Evolutionary conservation across 257 asterid genomes (phyloP).

Genomic region (Solanum ossicruentum): DNA sequence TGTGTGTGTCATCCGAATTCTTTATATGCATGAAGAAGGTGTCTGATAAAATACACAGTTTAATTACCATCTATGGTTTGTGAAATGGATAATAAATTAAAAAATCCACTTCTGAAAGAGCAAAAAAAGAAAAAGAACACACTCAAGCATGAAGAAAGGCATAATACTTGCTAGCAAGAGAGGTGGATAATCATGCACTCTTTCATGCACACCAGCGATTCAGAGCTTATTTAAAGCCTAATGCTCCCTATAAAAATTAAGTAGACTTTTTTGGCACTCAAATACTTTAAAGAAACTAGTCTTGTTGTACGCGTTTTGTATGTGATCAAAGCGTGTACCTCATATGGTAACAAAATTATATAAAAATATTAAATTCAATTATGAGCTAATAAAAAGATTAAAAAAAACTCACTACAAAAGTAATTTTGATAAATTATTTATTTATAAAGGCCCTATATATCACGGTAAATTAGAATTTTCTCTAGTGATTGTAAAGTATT

Average conservation of each 20-base stretch:
- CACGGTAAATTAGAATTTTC: too few species aligned
- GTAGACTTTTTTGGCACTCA: neutral
- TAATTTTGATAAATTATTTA: too few species aligned
- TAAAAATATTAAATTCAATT: too few species aligned
- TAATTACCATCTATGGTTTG: neutral
- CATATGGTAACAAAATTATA: too few species aligned
- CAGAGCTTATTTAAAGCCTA: neutral
- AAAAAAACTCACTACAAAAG: too few species aligned
- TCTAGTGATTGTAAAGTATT: too few species aligned
- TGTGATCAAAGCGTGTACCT: too few species aligned
- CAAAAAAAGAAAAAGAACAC: neutral
- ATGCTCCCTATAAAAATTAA: neutral
- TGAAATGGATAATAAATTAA: neutral
- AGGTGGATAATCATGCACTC: neutral
- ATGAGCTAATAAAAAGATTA: too few species aligned
- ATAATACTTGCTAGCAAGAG: neutral
- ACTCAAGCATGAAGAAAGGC: neutral
- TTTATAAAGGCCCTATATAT: too few species aligned
- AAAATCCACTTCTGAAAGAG: neutral
- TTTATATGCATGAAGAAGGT: neutral
- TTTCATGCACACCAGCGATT: neutral
- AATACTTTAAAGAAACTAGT: neutral
- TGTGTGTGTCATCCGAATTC: neutral
- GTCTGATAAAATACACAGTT: neutral
- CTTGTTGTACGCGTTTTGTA: too few species aligned